Evolutionary conservation across 371 early-diverging fungal species (phyloP).

Genomic region (Apophysomyces trapeziformis): DNA sequence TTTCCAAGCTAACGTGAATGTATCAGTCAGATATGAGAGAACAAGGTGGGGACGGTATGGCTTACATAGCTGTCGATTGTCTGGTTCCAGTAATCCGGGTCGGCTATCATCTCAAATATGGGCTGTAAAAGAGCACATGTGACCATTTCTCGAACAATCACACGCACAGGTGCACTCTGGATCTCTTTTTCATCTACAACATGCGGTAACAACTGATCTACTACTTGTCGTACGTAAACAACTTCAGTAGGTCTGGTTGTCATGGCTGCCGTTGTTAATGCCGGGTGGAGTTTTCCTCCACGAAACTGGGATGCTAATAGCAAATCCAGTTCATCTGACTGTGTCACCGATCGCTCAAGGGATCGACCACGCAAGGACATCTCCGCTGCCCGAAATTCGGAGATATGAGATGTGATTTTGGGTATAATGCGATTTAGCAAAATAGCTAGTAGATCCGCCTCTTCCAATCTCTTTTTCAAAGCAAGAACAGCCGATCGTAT

Average conservation of each 20-base stretch:
- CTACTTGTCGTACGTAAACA: conserved; percentile 69
- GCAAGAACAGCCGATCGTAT: conserved; percentile 45
- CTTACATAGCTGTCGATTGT: conserved; percentile 69
- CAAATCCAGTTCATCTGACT: conserved; percentile 66
- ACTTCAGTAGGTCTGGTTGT: conserved; percentile 57
- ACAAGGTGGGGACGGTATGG: neutral
- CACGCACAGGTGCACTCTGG: conserved; percentile 57
- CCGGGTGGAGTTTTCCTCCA: conserved; percentile 63
- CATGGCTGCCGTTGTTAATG: conserved; percentile 55
- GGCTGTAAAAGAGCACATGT: conserved; percentile 74
- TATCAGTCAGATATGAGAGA: neutral
- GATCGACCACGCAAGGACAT: conserved; percentile 56
- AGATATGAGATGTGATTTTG: conserved; percentile 69
- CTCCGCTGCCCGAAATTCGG: conserved; percentile 72
- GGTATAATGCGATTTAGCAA: conserved; percentile 68
- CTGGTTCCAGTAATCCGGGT: conserved; percentile 88
- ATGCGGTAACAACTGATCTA: conserved; percentile 67
- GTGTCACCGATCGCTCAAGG: conserved; percentile 57
- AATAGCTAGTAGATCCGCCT: conserved; percentile 64
- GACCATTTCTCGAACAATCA: conserved; percentile 78
- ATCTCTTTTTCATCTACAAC: conserved; percentile 61
- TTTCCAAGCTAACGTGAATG: conserved; percentile 48
- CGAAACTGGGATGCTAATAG: conserved; percentile 66
- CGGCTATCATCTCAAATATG: conserved; percentile 69
- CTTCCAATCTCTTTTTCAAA: conserved; percentile 44